Evolutionary conservation across 169 alveolate species (phyloP).

Genomic region (Babesia bovis): DNA sequence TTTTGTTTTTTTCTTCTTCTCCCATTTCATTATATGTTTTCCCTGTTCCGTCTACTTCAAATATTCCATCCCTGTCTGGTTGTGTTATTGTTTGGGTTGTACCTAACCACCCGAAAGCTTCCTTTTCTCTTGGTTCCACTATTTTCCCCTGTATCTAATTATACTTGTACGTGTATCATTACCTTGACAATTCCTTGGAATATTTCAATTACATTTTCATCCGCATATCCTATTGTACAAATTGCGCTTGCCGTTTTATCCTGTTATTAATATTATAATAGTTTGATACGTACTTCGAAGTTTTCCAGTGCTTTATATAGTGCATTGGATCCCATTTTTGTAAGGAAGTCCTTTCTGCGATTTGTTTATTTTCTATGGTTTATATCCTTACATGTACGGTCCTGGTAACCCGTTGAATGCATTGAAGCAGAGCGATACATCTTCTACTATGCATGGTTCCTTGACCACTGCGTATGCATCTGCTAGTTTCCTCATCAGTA

Average conservation of each 20-base stretch:
- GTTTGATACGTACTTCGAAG: conserved; percentile 33
- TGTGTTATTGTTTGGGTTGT: neutral
- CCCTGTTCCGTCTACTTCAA: conserved; percentile 31
- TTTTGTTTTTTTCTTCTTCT: conserved; percentile 30
- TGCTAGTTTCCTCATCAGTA: conserved; percentile 25
- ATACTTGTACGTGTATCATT: neutral
- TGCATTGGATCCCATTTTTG: conserved; percentile 29
- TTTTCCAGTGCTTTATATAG: conserved; percentile 17
- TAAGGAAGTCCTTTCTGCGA: conserved; percentile 50
- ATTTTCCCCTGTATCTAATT: conserved; percentile 34
- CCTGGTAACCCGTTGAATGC: conserved; percentile 72
- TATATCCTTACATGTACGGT: conserved; percentile 60
- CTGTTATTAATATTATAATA: neutral
- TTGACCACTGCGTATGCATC: conserved; percentile 54
- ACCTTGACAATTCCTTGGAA: conserved; percentile 49
- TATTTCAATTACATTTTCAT: conserved; percentile 28
- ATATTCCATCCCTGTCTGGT: conserved; percentile 29
- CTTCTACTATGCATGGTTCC: conserved; percentile 64
- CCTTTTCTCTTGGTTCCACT: conserved; percentile 54
- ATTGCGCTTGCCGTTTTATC: conserved; percentile 58
- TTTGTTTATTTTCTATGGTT: too few species aligned
- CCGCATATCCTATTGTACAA: conserved; percentile 47
- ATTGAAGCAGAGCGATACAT: conserved; percentile 35
- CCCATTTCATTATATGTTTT: conserved; percentile 55
- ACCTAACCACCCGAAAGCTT: conserved; percentile 53